Conservation (phyloP, 2,329 filamentous ascomycete genomes). For the Colletotrichum sidae region DNA sequence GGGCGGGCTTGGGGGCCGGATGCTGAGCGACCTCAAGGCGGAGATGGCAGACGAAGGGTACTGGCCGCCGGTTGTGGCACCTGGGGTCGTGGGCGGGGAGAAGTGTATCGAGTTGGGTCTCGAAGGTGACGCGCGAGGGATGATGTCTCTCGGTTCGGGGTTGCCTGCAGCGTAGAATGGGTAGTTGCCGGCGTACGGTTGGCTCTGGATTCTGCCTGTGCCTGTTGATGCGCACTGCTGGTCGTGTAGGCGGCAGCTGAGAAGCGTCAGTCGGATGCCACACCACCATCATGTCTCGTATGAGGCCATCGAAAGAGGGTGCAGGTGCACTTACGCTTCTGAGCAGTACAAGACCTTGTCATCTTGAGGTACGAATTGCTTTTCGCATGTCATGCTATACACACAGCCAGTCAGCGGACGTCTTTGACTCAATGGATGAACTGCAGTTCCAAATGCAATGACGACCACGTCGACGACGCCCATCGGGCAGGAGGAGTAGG, state of each 20-base stretch:
- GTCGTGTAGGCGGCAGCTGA: conserved; percentile 66
- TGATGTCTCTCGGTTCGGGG: conserved; percentile 70
- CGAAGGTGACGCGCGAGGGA: conserved; percentile 73
- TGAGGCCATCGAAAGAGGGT: conserved; percentile 18
- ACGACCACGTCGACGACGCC: conserved; percentile 30
- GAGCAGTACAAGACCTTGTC: conserved; percentile 72
- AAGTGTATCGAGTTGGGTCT: conserved; percentile 67
- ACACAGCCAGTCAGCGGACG: conserved; percentile 44
- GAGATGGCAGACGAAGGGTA: conserved; percentile 63
- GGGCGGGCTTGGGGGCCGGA: conserved; percentile 66
- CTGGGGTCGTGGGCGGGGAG: conserved; percentile 63
- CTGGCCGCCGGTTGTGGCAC: conserved; percentile 42
- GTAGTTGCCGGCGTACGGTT: conserved; percentile 45
- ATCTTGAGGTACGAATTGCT: conserved; percentile 71
- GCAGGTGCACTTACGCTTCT: conserved; percentile 62
- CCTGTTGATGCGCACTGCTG: conserved; percentile 37
- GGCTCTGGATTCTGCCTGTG: conserved; percentile 31
- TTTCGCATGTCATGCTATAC: conserved; percentile 73
- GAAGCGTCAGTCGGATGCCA: conserved; percentile 16
- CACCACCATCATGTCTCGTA: not conserved
- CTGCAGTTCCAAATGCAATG: conserved; percentile 34
- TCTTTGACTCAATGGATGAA: conserved; percentile 47
- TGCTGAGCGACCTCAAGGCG: conserved; percentile 65
- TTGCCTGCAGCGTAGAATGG: conserved; percentile 59
- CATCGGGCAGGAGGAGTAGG: conserved; percentile 3